phyloP scores from a whole-genome alignment of 106 monocot genomes.

The Alisma plantagoaquatica region DNA sequence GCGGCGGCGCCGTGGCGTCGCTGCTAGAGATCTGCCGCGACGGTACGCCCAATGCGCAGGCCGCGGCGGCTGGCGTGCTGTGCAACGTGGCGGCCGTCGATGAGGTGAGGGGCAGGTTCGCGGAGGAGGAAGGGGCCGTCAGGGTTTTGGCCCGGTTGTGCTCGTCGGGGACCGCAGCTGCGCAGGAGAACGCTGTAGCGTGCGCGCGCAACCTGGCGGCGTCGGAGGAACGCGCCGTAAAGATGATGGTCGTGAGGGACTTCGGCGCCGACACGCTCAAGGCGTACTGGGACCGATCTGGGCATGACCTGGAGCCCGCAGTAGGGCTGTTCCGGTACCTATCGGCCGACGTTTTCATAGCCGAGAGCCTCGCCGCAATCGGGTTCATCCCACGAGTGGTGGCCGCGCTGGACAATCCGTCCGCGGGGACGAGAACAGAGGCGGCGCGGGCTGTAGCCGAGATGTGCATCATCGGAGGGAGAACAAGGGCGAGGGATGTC shows the following conservation, averaged over 20 bases:
- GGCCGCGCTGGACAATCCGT: slow-evolving; percentile 18
- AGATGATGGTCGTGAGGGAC: slow-evolving; percentile 36
- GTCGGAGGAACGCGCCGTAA: slow-evolving; percentile 19
- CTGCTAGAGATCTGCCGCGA: slow-evolving; percentile 52
- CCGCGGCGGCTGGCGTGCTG: slow-evolving; percentile 53
- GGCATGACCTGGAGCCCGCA: slow-evolving; percentile 37
- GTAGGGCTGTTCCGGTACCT: slow-evolving; percentile 45
- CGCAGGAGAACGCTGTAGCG: slow-evolving; percentile 42
- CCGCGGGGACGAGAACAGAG: slow-evolving; percentile 30
- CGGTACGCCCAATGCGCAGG: slow-evolving; percentile 59
- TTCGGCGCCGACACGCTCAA: slow-evolving; percentile 42
- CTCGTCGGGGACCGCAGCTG: slow-evolving; percentile 37
- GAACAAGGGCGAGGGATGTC: slow-evolving; percentile 33
- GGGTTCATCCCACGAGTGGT: slow-evolving; percentile 32
- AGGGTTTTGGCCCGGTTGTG: slow-evolving; percentile 29
- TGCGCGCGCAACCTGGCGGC: slow-evolving; percentile 59
- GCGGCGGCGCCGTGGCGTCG: slow-evolving; percentile 39
- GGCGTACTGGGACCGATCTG: slow-evolving; percentile 30
- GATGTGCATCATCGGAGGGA: slow-evolving; percentile 4
- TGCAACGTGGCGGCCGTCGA: slow-evolving; percentile 50
- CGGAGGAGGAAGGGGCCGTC: slow-evolving; percentile 38
- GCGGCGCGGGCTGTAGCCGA: slow-evolving; percentile 33
- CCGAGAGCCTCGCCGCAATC: slow-evolving; percentile 25
- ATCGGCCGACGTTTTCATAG: slow-evolving; percentile 32
- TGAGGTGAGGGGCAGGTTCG: slow-evolving; percentile 36